A percentile compares a stretch with the other conserved stretches of the same genome.
phyloP scores from a whole-genome alignment of 169 alveolate species.

The Plasmodium billcollinsi region DNA sequence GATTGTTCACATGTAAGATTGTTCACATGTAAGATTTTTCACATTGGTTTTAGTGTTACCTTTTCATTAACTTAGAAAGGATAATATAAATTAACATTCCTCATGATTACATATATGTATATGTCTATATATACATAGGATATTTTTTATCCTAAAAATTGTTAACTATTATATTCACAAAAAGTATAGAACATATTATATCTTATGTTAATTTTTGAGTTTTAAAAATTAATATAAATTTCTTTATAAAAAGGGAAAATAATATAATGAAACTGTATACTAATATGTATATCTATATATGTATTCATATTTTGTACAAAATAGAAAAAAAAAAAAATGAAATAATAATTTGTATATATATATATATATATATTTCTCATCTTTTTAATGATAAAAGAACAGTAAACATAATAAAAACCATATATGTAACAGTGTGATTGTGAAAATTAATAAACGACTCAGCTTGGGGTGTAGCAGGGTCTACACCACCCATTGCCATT shows the following conservation, averaged over 20 bases:
- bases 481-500: slow-evolving; percentile 87
- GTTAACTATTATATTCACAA: no score
- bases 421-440: slow-evolving; percentile 89
- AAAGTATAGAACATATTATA: no score
- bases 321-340: slow-evolving; percentile 10
- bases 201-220: no score
- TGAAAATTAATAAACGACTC: slow-evolving; percentile 89
- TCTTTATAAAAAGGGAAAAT: neutral
- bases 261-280: neutral
- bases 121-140: no score
- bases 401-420: slow-evolving; percentile 88
- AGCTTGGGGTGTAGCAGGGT: slow-evolving; percentile 91
- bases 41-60: no score
- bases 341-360: neutral
- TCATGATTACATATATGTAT: no score
- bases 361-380: slow-evolving; percentile 36
- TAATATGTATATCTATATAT: neutral
- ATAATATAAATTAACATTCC: no score
- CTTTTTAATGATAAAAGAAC: slow-evolving; percentile 84
- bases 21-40: no score
- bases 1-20: no score
- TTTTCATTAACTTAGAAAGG: no score
- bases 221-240: no score
- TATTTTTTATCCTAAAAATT: no score
- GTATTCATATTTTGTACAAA: neutral